Conservation (phyloP, 169 alveolate species). For the Plasmodium coatneyi region DNA sequence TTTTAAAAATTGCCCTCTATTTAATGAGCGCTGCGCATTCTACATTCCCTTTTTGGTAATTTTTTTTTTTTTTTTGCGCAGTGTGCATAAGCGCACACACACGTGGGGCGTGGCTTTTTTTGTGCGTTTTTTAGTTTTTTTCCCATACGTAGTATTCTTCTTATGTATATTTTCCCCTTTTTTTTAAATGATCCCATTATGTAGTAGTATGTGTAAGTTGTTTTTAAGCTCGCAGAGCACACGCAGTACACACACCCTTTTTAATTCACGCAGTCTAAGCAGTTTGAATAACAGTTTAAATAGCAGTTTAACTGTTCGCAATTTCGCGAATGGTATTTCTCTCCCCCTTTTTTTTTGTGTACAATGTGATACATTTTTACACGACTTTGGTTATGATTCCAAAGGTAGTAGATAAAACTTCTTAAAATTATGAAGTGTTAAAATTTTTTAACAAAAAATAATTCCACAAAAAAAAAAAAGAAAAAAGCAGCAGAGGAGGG, state of each 20-base stretch:
- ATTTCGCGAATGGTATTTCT: neutral
- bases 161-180: constrained; percentile 5
- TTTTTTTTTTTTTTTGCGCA: constrained; percentile 1
- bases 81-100: neutral
- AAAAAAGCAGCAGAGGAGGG: neutral
- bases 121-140: constrained; percentile 1
- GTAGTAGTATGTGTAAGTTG: neutral
- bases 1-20: neutral
- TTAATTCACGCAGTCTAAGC: neutral
- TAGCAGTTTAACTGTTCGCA: neutral
- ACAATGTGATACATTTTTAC: constrained; percentile 17
- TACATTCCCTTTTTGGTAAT: neutral
- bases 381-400: constrained; percentile 9
- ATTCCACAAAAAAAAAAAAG: constrained; percentile 6
- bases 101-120: neutral
- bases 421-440: constrained; percentile 11
- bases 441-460: neutral
- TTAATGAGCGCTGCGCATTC: neutral
- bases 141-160: constrained; percentile 12
- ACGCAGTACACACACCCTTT: neutral
- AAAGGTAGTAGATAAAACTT: constrained; percentile 5
- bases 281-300: neutral
- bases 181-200: constrained; percentile 31
- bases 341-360: neutral
- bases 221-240: neutral